Evolutionary conservation across 176 grass and related monocot genomes (phyloP), one percentile per base, ranked within the genome.

Genomic region (Zizania latifolia): DNA sequence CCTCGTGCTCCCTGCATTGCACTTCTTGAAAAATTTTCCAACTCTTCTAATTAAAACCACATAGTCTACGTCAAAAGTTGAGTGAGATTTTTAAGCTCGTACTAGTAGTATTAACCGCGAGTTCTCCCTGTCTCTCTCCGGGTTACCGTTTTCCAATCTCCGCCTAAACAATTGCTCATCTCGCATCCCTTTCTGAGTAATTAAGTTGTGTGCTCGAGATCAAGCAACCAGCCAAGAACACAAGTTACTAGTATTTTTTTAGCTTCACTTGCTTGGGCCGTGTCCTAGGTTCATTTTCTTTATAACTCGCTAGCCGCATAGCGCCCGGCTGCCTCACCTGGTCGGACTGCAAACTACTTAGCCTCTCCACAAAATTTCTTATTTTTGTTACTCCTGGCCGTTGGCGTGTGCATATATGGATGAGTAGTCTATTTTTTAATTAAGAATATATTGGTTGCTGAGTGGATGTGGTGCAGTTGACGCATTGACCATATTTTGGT

Each of bases 241-340:
- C 33, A 66, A 77, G 58, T 23, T n/a, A 27, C 70, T 45, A 36
- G 48, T 21, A 19, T 21, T 46, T 10, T 29, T 59, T 74, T 36
- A 11, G n/a, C n/a, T n/a, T n/a, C n/a, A n/a, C 24, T 29, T 34
- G 75, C 70, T 86, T 75, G 68, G 34, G 55, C 61, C 15, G 51
- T 61, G 76, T 74, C 70, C 62, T 65, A 74, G 59, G 78, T 72
- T 19, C 6, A n/a, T n/a, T n/a, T n/a, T n/a, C n/a, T n/a, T n/a
- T n/a, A n/a, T n/a, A n/a, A n/a, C n/a, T n/a, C n/a, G n/a, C n/a
- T n/a, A n/a, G n/a, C n/a, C n/a, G n/a, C n/a, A n/a, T n/a, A n/a
- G n/a, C n/a, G n/a, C n/a, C n/a, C n/a, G n/a, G n/a, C n/a, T n/a
- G n/a, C n/a, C n/a, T n/a, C n/a, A n/a, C n/a, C n/a, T n/a, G n/a